Conservation (phyloP, 1,284 basidiomycete genomes). For the Apiotrichum sp. region DNA sequence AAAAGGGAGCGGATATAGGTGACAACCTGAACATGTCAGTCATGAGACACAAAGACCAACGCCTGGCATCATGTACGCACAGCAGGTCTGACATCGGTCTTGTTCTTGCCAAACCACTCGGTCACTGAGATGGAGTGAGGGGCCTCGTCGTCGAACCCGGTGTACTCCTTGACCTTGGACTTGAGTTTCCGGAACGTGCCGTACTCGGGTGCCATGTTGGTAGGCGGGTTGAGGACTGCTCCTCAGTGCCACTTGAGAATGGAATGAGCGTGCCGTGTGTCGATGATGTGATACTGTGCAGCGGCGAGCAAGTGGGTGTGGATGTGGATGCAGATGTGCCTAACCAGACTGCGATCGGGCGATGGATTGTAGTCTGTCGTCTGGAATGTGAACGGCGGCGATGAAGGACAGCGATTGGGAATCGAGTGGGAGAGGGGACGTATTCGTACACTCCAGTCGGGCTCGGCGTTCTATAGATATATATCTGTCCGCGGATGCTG, state of each 20-base stretch:
- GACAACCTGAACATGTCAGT: constrained; percentile 48
- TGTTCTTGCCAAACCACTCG: constrained; percentile 26
- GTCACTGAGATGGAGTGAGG: constrained; percentile 33
- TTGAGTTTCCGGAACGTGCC: constrained; percentile 6
- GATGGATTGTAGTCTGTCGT: too few relatives aligned
- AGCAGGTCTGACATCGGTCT: constrained; percentile 17
- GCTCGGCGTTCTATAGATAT: too few relatives aligned
- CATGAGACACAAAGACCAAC: not conserved
- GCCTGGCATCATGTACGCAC: constrained; percentile 16
- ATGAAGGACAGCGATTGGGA: too few relatives aligned
- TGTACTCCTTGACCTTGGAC: constrained; percentile 23
- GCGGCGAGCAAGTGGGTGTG: too few relatives aligned
- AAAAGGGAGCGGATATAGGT: constrained; percentile 66
- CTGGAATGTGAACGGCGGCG: too few relatives aligned
- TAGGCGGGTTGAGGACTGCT: not conserved
- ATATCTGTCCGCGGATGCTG: too few relatives aligned
- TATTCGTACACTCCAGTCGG: too few relatives aligned
- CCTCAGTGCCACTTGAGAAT: not conserved
- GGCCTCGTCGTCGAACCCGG: constrained; percentile 34
- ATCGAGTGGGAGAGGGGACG: too few relatives aligned
- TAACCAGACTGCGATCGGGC: too few relatives aligned
- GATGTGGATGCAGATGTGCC: too few relatives aligned
- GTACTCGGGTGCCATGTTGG: not conserved
- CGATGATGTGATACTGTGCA: too few relatives aligned
- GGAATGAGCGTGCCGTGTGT: too few relatives aligned